A percentile compares a stretch with the other conserved stretches of the same genome.
These are phyloP conservation scores for Vigna trinervia DNA, from an alignment of 306 rosid species.

Conservation along the genomic window DNA sequence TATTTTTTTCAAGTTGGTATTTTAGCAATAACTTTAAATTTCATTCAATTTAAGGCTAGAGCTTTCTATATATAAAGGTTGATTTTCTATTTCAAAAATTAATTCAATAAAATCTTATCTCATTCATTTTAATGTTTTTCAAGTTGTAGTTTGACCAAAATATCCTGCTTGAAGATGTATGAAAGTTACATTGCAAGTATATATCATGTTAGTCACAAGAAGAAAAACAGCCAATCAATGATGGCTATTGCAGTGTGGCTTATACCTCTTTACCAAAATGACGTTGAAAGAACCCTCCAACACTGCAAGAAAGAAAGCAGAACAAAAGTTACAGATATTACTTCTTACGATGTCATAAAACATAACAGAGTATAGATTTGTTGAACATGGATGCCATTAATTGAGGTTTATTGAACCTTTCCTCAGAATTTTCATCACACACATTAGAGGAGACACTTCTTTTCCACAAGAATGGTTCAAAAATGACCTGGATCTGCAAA, in stretches of 20 bases:
- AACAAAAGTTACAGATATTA: conserved; percentile 22
- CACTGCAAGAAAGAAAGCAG: conserved; percentile 61
- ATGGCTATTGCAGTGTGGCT: conserved; percentile 19
- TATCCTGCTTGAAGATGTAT: conserved; percentile 22
- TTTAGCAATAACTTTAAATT: too few relatives aligned
- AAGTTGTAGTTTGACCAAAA: background rate
- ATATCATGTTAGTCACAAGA: conserved; percentile 23
- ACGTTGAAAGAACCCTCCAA: conserved; percentile 82
- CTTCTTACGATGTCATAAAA: conserved; percentile 30
- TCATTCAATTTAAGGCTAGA: too few relatives aligned
- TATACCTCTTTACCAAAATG: conserved; percentile 96
- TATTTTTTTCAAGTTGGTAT: too few relatives aligned
- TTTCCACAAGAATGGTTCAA: conserved; percentile 94
- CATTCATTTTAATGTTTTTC: too few relatives aligned
- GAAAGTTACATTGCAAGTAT: conserved; percentile 28
- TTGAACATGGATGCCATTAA: conserved; percentile 32
- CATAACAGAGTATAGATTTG: conserved; percentile 18
- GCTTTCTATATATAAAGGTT: too few relatives aligned
- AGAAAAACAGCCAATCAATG: conserved; percentile 31
- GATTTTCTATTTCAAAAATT: too few relatives aligned
- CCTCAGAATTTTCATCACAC: conserved; percentile 59
- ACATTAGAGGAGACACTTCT: conserved; percentile 52
- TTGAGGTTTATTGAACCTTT: conserved; percentile 64
- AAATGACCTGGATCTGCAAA: conserved; percentile 78
- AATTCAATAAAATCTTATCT: too few relatives aligned